Conservation (phyloP, 1,139 yeast species). For the Wickerhamomyces sp. region DNA sequence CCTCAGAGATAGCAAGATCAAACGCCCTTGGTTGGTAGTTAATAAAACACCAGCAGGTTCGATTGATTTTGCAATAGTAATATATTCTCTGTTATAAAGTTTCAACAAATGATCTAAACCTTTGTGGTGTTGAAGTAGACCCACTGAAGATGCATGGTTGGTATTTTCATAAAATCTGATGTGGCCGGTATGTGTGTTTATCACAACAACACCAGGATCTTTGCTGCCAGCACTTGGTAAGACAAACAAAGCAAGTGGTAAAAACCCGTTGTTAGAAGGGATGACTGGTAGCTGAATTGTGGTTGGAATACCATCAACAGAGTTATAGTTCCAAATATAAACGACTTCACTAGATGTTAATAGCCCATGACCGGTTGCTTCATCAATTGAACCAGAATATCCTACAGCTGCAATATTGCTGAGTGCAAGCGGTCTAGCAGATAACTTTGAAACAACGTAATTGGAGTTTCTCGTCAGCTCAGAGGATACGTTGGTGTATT, state of each 20-base stretch:
- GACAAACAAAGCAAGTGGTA: constrained; percentile 62
- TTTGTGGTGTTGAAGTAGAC: constrained; percentile 41
- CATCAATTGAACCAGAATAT: constrained; percentile 50
- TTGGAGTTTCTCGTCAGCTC: constrained; percentile 60
- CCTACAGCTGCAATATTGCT: constrained; percentile 5
- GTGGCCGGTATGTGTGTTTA: constrained; percentile 52
- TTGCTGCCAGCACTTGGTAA: constrained; percentile 56
- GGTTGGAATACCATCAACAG: constrained; percentile 53
- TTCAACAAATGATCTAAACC: constrained; percentile 34
- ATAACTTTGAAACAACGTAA: constrained; percentile 58
- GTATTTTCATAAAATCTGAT: constrained; percentile 64
- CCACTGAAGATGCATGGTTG: constrained; percentile 64
- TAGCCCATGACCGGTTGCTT: constrained; percentile 50
- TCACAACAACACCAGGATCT: constrained; percentile 68
- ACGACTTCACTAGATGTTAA: constrained; percentile 47
- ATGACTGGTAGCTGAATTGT: constrained; percentile 35
- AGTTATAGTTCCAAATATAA: constrained; percentile 66
- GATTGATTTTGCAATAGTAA: constrained; percentile 54
- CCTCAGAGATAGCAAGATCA: constrained; percentile 57
- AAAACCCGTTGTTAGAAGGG: constrained; percentile 26
- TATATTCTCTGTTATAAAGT: constrained; percentile 46
- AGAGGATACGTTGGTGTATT: constrained; percentile 20
- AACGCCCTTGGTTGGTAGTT: constrained; percentile 69
- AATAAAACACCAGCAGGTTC: constrained; percentile 75
- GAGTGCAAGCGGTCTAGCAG: constrained; percentile 45